Evolutionary conservation across 1,284 basidiomycete genomes (phyloP), one percentile per base, ranked within the genome.

Genomic region (Cryptococcus floricola): DNA sequence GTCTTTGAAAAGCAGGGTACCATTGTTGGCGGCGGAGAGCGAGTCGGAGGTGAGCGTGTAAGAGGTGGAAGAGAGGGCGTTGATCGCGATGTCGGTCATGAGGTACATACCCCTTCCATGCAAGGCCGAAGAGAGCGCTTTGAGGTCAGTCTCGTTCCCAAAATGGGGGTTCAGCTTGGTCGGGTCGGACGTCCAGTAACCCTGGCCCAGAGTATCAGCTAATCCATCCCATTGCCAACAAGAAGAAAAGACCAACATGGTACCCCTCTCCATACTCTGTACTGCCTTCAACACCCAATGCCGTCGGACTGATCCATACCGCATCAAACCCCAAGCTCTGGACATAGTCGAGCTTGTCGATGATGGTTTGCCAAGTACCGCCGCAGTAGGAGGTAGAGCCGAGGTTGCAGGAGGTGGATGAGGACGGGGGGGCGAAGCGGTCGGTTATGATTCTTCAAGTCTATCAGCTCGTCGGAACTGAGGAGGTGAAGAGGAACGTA

Each of bases 51-150:
- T 58, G 27, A 69, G 62, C 23, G 62, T 54, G 14, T 60, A 61
- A 4, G 59, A 50, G 5, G 54, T 56, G 3, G 85, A 77, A 75
- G 84, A 87, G 50, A 87, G 82, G 68, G 86, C 82, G 71, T 88
- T 88, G n/a, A 87, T 82, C 38, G 87, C 86, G 48, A 88, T 77
- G 66, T 88, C 87, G 54, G 87, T 82, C 87, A 89, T 88, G 60
- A 87, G 78, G 64, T 83, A 84, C 86, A 89, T 88, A 44, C 80
- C 80, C 39, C 86, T 81, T 9, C 76, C 71, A 68, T 89, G 87
- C 13, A 88, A 68, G 47, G 84, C 87, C 16, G 77, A 74, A 19
- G 82, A 82, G 45, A 89, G 80, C 0, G 81, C 81, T 61, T 85
- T 85, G 51, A 89, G 81, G 68, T 89, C 87, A 55, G 83, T 80